These are phyloP conservation scores for apple (Malus domestica) DNA, from an alignment of 306 rosid genomes.

Conservation along the genomic window DNA sequence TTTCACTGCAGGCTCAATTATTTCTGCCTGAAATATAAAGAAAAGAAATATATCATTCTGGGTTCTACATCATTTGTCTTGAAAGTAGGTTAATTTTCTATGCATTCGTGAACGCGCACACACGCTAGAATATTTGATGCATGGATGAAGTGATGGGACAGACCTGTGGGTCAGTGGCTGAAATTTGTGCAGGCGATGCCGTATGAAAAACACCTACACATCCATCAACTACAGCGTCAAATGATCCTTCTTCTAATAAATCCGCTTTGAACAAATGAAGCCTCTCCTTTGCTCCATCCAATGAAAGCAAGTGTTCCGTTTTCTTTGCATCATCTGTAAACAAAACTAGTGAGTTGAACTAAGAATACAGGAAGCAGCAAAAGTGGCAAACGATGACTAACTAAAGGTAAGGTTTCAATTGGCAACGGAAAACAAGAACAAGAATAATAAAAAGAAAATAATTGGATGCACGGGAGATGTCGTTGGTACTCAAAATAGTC, in stretches of 20 bases:
- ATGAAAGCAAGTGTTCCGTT: constrained; percentile 30
- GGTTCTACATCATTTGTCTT: not conserved
- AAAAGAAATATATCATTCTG: not conserved
- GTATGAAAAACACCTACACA: constrained; percentile 48
- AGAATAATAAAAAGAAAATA: no score
- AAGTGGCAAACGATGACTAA: no score
- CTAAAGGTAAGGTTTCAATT: no score
- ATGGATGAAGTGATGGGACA: not conserved
- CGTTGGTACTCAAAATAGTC: no score
- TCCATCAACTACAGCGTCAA: constrained; percentile 33
- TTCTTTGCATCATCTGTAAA: constrained; percentile 34
- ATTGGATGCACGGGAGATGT: no score
- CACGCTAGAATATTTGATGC: not conserved
- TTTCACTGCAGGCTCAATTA: constrained; percentile 20
- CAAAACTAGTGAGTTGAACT: no score
- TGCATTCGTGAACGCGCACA: not conserved
- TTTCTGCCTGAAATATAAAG: not conserved
- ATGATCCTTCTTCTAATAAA: constrained; percentile 41
- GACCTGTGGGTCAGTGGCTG: constrained; percentile 31
- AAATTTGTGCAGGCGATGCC: constrained; percentile 27
- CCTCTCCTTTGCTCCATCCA: constrained; percentile 34
- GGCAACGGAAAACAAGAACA: no score
- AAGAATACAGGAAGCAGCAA: no score
- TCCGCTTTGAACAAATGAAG: constrained; percentile 31
- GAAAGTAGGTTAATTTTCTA: not conserved